Conservation (phyloP, 106 monocot genomes). For the Xerophyta viscosa region DNA sequence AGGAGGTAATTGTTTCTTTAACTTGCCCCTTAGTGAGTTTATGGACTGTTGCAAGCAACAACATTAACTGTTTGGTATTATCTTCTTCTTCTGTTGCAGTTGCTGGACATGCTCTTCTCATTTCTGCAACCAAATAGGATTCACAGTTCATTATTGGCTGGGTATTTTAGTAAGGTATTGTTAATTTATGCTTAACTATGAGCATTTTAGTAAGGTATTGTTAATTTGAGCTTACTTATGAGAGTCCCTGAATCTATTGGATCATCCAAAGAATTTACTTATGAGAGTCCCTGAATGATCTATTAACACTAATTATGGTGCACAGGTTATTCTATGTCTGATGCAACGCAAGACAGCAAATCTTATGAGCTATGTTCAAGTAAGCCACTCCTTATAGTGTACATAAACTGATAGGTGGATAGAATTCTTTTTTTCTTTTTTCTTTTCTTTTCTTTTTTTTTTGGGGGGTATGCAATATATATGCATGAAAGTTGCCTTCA, state of each 20-base stretch:
- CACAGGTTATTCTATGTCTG: slow-evolving; percentile 56
- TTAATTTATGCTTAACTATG: not conserved
- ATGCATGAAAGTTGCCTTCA: no score
- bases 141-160: slow-evolving; percentile 42
- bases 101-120: slow-evolving; percentile 60
- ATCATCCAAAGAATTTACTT: not conserved
- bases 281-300: not conserved
- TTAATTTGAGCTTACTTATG: no score
- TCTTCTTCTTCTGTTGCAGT: slow-evolving; percentile 22
- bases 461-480: no score
- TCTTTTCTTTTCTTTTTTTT: no score
- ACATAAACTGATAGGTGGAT: no score
- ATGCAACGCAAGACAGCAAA: slow-evolving; percentile 54
- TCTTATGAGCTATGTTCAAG: slow-evolving; percentile 61
- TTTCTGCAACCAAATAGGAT: slow-evolving; percentile 39
- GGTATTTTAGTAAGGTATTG: slow-evolving; percentile 59
- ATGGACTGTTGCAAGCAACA: not conserved
- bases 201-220: no score
- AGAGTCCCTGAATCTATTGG: no score
- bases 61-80: not conserved
- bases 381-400: slow-evolving; percentile 18
- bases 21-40: not conserved
- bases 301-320: not conserved
- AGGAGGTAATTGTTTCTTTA: slow-evolving; percentile 31
- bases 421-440: no score